Base-by-base conservation (phyloP, 352 stramenopile genomes). In the Phytophthora chlamydospora region DNA sequence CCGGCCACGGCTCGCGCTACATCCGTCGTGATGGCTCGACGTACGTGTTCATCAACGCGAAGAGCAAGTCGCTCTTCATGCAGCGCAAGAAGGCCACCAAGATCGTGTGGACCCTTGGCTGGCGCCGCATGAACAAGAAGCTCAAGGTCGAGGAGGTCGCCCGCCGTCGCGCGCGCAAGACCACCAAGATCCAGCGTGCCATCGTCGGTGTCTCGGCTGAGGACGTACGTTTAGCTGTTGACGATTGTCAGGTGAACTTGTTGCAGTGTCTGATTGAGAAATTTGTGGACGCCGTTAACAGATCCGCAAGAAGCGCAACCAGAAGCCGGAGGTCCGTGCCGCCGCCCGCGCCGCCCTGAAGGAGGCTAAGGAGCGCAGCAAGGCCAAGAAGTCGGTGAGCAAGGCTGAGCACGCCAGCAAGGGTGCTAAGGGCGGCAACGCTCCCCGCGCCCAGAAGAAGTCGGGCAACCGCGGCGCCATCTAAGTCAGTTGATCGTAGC, bases 21-120 rank as follows among this genome's bases (percentile, higher is more conserved):
- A 98, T 99, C 63, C 96, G 97, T 88, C 95, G 96, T 73, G 97
- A 99, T 93, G 97, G 94, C 62, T 76, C 97, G 76, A 91, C 93
- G 52, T 89, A 99, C 76, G 95, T 89, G 68, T 96, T 99, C 78
- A 83, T 98, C 55, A 98, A 91, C 68, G 82, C 89, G 63, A 99
- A 99, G 95, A 97, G 93, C 76, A 97, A 98, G 88, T 98, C 90
- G 68, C 87, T 99, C 46, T 98, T 98, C 70, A 71, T 99, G 73
- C 97, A 99, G 86, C 89, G 97, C 73, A 99, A 99, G 90, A 99
- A 99, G 89, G 93, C 98, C 38, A 98, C 97, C 50, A 99, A 99
- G 85, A 97, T 99, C 62, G 93, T 98, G 58, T 99, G 98, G 98
- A 99, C 98, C 58, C 86, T 92, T 60, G 84, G 80, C 60, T 99